A percentile compares a stretch with the other conserved stretches of the same genome.
Evolutionary conservation across 768 basidiomycete species (phyloP).

Genomic region (Trametes elegans): DNA sequence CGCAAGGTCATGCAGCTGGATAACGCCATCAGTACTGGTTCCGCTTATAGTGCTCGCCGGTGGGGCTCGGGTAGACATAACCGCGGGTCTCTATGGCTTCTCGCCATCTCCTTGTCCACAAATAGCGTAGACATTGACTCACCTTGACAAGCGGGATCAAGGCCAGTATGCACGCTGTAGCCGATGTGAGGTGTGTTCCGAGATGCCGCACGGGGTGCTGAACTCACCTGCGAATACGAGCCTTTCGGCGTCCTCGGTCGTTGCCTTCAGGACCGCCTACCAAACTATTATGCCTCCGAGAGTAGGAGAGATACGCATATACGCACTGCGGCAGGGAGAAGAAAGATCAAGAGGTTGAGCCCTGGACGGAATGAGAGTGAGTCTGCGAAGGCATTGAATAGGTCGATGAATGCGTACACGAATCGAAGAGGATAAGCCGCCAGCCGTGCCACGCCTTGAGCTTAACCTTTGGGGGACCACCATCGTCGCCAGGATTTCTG

Average conservation of each 20-base stretch:
- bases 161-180: conserved; percentile 59
- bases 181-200: neutral
- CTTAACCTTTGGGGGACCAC: neutral
- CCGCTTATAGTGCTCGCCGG: neutral
- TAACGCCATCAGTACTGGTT: neutral
- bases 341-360: conserved; percentile 64
- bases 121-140: conserved; percentile 9
- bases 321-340: conserved; percentile 64
- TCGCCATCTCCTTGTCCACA: neutral
- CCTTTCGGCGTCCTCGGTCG: conserved; percentile 46
- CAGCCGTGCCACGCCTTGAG: conserved; percentile 45
- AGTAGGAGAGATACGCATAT: too few species aligned
- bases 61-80: neutral
- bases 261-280: conserved; percentile 57
- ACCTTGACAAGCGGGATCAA: conserved; percentile 82
- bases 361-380: too few species aligned
- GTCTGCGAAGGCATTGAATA: neutral
- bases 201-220: neutral
- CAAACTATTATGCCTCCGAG: neutral
- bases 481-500: conserved; percentile 12
- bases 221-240: conserved; percentile 62
- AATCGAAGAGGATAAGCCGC: conserved; percentile 50
- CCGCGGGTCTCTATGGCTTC: too few species aligned
- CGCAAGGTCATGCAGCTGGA: conserved; percentile 71
- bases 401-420: conserved; percentile 42